Base-by-base conservation (phyloP, 1,284 basidiomycete species). In the Coniophora puteana region DNA sequence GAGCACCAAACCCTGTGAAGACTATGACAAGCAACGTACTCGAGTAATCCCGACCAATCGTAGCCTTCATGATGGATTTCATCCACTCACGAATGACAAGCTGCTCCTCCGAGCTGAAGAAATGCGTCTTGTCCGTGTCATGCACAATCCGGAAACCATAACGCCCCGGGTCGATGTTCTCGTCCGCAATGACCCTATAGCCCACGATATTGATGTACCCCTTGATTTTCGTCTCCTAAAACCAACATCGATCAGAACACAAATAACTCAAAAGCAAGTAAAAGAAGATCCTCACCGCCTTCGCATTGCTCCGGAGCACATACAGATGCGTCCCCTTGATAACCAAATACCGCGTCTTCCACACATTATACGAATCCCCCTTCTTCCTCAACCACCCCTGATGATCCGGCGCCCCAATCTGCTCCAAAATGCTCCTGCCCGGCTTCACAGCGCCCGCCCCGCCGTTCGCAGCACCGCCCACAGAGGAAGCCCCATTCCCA, bases 21-120 rank as follows among this genome's bases (percentile, higher is more conserved):
- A 40, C 4, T 32, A 34, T 32, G 38, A 25, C 4, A 26, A 32
- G 17, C 10, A 20, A 71, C 84, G 35, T 57, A 93, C 91, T 87
- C 10, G 83, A 75, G 59, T 93, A 95, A 62, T 96, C 93, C 42
- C 96, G 72, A 13, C 81, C 87, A 55, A 99, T 99, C 4, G 95
- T 98, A 3, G 93, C 89, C 66, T 99, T 99, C 91, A 98, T 97
- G 53, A 99, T 80, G 8, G 93, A 91, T 71, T 99, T 99, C 95
- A 99, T 99, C 96, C 96, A 99, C 51, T 93, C 92, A 11, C 96
- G 79, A 35, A 97, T 76, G 27, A 82, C 65, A 4, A 68, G 61
- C 59, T 93, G 89, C 58, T 98, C 93, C 26, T 93, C 87, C 0
- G 89, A 89, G 49, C 88, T 89, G 66, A 99, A 99, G 59, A 71